A percentile compares a stretch with the other conserved stretches of the same genome.
These are phyloP conservation scores for Coniochaeta sp. DNA, from an alignment of 2,329 filamentous ascomycete genomes.

Conservation along the genomic window DNA sequence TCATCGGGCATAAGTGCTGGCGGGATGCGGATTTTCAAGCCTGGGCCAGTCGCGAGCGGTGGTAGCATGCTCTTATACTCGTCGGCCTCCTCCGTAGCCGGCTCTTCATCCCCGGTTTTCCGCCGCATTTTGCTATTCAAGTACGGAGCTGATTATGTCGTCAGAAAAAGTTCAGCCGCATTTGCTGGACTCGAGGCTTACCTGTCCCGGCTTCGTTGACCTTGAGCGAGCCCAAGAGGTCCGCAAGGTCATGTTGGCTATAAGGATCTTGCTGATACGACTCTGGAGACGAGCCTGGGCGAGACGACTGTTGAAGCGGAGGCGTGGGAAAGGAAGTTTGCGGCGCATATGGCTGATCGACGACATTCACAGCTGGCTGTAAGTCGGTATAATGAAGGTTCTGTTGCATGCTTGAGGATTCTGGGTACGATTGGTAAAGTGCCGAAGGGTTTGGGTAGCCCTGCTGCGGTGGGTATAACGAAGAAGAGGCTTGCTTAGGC, in stretches of 20 bases:
- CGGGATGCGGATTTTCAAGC: constrained; percentile 77
- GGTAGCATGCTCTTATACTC: constrained; percentile 67
- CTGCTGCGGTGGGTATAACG: constrained; percentile 41
- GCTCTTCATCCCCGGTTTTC: constrained; percentile 41
- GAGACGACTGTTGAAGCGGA: constrained; percentile 35
- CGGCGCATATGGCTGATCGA: constrained; percentile 43
- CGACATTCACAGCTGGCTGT: constrained; percentile 36
- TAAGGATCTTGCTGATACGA: constrained; percentile 57
- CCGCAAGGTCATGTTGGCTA: constrained; percentile 63
- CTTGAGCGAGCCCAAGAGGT: constrained; percentile 77
- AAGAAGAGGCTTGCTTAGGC: constrained; percentile 26
- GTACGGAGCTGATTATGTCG: constrained; percentile 60
- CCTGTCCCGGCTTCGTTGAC: constrained; percentile 83
- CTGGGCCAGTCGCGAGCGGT: constrained; percentile 58
- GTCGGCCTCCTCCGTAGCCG: constrained; percentile 62
- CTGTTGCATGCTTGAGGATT: constrained; percentile 35
- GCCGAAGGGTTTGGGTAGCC: constrained; percentile 37
- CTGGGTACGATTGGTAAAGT: constrained; percentile 41
- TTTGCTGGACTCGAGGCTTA: constrained; percentile 33
- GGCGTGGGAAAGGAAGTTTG: constrained; percentile 47
- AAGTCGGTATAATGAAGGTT: constrained; percentile 47
- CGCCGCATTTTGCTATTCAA: constrained; percentile 53
- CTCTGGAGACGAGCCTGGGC: constrained; percentile 34
- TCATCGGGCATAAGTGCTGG: constrained; percentile 90
- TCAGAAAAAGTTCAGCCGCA: constrained; percentile 2